Percentiles rank a stretch among this genome's conserved stretches.
Evolutionary conservation across 768 basidiomycete species (phyloP).

Genomic region (Leccinum imitatum): DNA sequence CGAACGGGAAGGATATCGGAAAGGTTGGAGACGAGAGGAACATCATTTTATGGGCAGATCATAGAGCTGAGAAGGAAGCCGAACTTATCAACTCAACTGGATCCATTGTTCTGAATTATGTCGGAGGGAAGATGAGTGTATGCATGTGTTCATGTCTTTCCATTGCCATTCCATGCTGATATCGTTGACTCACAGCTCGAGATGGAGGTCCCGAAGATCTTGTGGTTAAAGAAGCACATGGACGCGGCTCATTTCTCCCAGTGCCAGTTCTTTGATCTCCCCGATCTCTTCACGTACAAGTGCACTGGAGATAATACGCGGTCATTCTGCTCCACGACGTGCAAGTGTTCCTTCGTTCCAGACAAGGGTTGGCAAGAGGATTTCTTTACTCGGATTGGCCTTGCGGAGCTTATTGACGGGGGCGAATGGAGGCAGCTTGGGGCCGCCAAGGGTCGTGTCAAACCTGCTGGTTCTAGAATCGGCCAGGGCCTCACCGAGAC

Average conservation of each 20-base stretch:
- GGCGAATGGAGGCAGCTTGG: conserved; percentile 73
- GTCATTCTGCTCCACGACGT: conserved; percentile 91
- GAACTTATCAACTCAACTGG: conserved; percentile 83
- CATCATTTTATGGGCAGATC: conserved; percentile 95
- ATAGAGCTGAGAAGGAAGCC: conserved; percentile 91
- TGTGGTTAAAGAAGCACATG: conserved; percentile 96
- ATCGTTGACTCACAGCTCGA: conserved; percentile 59
- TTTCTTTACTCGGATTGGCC: conserved; percentile 85
- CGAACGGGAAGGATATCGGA: conserved; percentile 64
- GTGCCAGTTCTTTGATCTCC: conserved; percentile 87
- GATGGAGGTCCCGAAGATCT: conserved; percentile 97
- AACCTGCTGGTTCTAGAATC: conserved; percentile 83
- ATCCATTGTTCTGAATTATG: conserved; percentile 87
- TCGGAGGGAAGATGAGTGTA: conserved; percentile 95
- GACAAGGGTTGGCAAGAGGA: conserved; percentile 84
- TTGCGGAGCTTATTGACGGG: conserved; percentile 64
- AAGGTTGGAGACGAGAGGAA: conserved; percentile 67
- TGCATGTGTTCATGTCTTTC: conserved; percentile 19
- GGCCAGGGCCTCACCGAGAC: conserved; percentile 75
- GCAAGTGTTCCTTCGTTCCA: conserved; percentile 94
- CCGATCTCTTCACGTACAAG: conserved; percentile 94
- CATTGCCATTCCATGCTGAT: conserved; percentile 8
- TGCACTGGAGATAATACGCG: conserved; percentile 72
- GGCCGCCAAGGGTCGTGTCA: conserved; percentile 56
- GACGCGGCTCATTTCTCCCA: conserved; percentile 59